phyloP scores from a whole-genome alignment of 2,329 filamentous ascomycete genomes.

The Beauveria scarabaeidicola region DNA sequence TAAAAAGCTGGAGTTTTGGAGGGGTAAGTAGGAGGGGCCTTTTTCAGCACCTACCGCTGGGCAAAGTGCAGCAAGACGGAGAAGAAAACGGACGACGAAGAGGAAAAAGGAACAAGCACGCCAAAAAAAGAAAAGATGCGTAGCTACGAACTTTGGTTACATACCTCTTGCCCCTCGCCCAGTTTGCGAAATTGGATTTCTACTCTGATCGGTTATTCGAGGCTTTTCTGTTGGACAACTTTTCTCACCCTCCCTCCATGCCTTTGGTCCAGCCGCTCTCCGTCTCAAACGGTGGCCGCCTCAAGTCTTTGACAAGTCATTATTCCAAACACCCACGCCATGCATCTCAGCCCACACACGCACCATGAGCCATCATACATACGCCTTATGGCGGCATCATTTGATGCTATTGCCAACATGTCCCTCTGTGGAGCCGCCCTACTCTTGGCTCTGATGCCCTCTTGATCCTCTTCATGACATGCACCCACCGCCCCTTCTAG shows the following conservation, averaged over 20 bases:
- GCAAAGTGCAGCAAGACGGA: background rate
- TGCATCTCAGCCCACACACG: background rate
- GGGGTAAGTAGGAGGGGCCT: background rate
- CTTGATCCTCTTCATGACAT: background rate
- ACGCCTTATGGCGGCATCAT: background rate
- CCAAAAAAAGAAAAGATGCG: background rate
- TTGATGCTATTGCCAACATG: background rate
- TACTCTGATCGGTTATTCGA: constrained; percentile 4
- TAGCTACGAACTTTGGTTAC: constrained; percentile 7
- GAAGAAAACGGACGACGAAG: background rate
- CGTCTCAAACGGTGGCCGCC: constrained; percentile 5
- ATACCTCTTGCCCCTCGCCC: background rate
- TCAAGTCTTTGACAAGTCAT: background rate
- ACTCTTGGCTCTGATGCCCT: background rate
- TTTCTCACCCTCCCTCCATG: too few relatives aligned
- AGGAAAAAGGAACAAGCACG: background rate
- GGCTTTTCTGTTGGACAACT: background rate
- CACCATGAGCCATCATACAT: background rate
- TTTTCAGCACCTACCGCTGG: background rate
- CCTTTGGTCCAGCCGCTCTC: background rate
- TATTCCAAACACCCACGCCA: background rate
- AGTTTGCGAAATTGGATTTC: background rate
- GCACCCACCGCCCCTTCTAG: too few relatives aligned
- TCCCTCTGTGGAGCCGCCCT: too few relatives aligned
- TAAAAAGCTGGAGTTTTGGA: background rate